Evolutionary conservation across 495 filamentous ascomycete genomes (phyloP), one percentile per base, ranked within the genome.

Genomic region (Penicillium cosmopolitanum): DNA sequence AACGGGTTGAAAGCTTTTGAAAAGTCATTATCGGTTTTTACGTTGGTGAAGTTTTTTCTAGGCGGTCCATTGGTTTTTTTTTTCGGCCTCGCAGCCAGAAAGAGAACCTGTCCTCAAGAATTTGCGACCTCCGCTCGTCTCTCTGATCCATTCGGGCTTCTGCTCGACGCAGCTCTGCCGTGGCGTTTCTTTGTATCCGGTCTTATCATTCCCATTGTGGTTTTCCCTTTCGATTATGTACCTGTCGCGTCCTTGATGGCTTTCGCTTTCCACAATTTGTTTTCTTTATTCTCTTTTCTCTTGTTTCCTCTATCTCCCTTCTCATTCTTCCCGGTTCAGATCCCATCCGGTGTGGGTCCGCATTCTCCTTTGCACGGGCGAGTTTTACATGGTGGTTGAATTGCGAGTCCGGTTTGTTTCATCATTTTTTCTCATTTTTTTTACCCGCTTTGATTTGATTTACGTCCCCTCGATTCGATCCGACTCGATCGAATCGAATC

Each of bases 291-390:
- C 54, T 60, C 55, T 43, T 38, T 44, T 54, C 48, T 36, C 62
- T 50, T 65, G 44, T 38, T 64, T 53, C 56, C 38, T 50, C 59
- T 57, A 48, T 60, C 23, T 42, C 54, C 57, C 58, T 54, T 50
- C 61, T 50, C 60, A 57, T 58, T 53, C 36, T 48, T 52, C 34
- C 48, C 21, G 28, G 56, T 15, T 59, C 54, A 53, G 60, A 61
- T 71, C 64, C 62, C 61, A 67, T 68, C 62, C 51, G 62, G 67
- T 63, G 63, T 68, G 65, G 66, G 58, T 70, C 64, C 68, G 73
- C 74, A 73, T 77, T 67, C 60, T 65, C 70, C 60, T 64, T 64
- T 66, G 62, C 62, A 53, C 66, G 73, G 16, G 69, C 67, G 65
- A 73, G 64, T 51, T 62, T 64, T 65, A 63, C 57, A 63, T 61